Evolutionary conservation across 2,329 filamentous ascomycete genomes (phyloP), one percentile per base, ranked within the genome.

Genomic region (Lecanicillium sp.): DNA sequence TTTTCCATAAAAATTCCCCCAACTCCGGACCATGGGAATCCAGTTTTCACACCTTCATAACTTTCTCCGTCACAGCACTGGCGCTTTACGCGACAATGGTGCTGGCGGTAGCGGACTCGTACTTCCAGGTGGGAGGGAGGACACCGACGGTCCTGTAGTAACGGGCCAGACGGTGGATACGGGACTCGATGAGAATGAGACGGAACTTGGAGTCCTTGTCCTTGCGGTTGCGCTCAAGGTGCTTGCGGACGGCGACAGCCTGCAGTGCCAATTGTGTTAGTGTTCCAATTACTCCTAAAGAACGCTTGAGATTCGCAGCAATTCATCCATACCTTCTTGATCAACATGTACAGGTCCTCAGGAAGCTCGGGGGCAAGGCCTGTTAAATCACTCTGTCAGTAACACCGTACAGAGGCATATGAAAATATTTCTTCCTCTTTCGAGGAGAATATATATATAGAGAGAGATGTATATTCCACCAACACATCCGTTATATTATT

Each of bases 121-220:
- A 96, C 76, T 86, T 89, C 90, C 90, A 96, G 74, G 86, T 96
- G 56, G 90, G 90, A 61, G 90, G 77, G 48, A 83, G 75, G 60
- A 82, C 76, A 65, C 78, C 78, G 63, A 81, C 90, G 67, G 88
- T 90, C 85, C 95, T 96, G 86, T 96, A 98, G 85, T 96, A 96
- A 58, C 92, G 85, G 65, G 88, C 92, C 56, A 98, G 85, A 76
- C 92, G 90, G 85, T 98, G 92, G 73, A 98, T 96, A 73, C 94
- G 87, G 67, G 92, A 96, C 80, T 98, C 92, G 73, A 98, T 94
- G 59, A 98, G 85, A 90, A 98, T 98, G 54, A 98, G 86, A 66
- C 92, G 90, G 86, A 98, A 98, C 80, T 98, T 98, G 78, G 83
- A 86, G 80, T 98, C 92, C 79, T 88, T 94, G 80, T 98, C 92